Evolutionary conservation across 1,284 basidiomycete species (phyloP), one percentile per base, ranked within the genome.

Genomic region (Pseudomicrostroma phylloplanum): DNA sequence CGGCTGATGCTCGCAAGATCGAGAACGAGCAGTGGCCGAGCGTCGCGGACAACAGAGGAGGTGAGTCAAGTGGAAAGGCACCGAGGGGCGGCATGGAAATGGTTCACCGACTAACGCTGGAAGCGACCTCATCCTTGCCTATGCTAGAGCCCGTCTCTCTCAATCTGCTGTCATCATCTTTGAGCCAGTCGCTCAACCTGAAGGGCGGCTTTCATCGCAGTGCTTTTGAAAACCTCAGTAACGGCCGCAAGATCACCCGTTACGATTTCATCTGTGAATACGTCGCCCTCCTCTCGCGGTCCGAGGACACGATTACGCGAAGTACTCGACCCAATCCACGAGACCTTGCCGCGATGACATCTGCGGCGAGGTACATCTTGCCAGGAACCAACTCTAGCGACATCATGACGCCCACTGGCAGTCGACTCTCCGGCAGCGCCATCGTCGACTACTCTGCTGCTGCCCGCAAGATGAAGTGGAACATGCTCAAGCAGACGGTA

Each of bases 401-500:
- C 21, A 2, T 54, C 15, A 17, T 15, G n/a, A 54, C 51, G 26
- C 25, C 25, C 3, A 54, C 51, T 15, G 51, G 51, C 13, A 26
- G 21, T 25, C 15, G 21, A 15, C 19, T 54, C 8, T 13, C 17
- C 13, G 26, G 25, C 26, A 26, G 21, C 15, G 21, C 25, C 17
- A 23, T 26, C 15, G 25, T 97, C 26, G 89, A 94, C 71, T 92
- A 91, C 72, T 88, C 89, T 71, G 84, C 86, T 60, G 86, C 94
- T 54, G 85, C 86, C 40, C 83, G 84, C 61, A 84, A 88, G 60
- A 80, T 97, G 66, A 86, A 89, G 74, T 82, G 85, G 69, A 85
- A 85, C 19, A 82, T 94, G 13, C 80, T 96, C 42, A 89, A 92
- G 72, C 86, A 89, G 19, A 84, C 92, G 26, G 86, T 93, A 42